These are phyloP conservation scores for Torrubiellomyces zombiae DNA, from an alignment of 2,329 filamentous ascomycete species.

Conservation along the genomic window DNA sequence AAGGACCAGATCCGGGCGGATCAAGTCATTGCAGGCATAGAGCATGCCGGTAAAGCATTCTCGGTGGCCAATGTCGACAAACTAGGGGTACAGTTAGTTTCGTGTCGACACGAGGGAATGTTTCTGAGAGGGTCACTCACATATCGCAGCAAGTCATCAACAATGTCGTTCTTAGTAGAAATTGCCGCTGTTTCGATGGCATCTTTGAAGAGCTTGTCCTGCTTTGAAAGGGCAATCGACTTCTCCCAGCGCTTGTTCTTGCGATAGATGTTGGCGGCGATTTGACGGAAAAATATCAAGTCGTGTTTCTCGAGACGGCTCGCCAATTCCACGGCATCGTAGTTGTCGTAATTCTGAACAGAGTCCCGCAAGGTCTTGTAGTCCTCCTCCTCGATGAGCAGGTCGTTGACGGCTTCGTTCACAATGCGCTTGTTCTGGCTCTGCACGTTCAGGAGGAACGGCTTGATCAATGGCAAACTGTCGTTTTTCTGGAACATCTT, in stretches of 20 bases:
- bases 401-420: conserved; percentile 94
- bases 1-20: conserved; percentile 80
- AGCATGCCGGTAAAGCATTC: conserved; percentile 99
- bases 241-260: conserved; percentile 99
- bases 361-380: conserved; percentile 97
- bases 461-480: conserved; percentile 95
- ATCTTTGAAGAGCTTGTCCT: conserved; percentile 99
- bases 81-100: conserved; percentile 43
- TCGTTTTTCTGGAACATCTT: conserved; percentile 98
- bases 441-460: conserved; percentile 93
- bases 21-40: conserved; percentile 94
- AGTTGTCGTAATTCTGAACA: conserved; percentile 98
- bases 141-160: conserved; percentile 90
- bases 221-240: conserved; percentile 92
- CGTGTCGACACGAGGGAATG: no score
- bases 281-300: conserved; percentile 96
- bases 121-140: conserved; percentile 44
- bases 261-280: conserved; percentile 94
- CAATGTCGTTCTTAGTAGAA: conserved; percentile 76
- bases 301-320: conserved; percentile 93
- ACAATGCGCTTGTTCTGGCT: conserved; percentile 95
- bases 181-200: conserved; percentile 95
- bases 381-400: conserved; percentile 96
- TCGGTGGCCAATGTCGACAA: conserved; percentile 95
- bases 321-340: conserved; percentile 85